Evolutionary conservation across 169 alveolate species (phyloP).

Genomic region (Plasmodium sp.): DNA sequence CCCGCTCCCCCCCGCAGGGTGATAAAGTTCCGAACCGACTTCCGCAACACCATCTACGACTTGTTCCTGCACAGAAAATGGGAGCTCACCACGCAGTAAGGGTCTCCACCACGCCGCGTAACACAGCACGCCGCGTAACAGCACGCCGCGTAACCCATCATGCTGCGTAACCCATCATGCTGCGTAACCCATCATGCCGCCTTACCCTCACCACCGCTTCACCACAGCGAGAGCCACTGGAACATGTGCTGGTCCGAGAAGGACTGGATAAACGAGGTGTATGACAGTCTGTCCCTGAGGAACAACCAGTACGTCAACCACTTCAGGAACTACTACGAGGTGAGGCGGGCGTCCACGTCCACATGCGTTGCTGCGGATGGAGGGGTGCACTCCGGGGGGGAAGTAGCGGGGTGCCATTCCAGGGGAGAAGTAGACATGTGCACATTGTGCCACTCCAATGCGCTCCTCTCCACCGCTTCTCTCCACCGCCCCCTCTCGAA

Average conservation of each 20-base stretch:
- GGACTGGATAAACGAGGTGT: conserved; percentile 93
- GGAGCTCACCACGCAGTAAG: conserved; percentile 86
- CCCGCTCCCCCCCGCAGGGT: conserved; percentile 4
- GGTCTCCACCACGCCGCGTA: conserved; percentile 16
- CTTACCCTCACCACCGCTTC: neutral
- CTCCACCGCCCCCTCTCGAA: neutral
- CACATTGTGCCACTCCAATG: neutral
- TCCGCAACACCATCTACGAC: conserved; percentile 95
- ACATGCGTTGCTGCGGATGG: neutral
- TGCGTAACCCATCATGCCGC: neutral
- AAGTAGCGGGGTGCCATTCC: neutral
- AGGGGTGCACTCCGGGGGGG: too few species aligned
- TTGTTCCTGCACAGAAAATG: conserved; percentile 90
- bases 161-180: neutral
- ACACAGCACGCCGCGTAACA: neutral
- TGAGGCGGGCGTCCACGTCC: neutral
- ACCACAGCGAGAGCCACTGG: conserved; percentile 90
- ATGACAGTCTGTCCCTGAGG: conserved; percentile 90
- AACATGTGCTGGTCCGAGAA: conserved; percentile 95
- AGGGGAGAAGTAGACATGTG: neutral
- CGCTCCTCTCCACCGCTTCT: neutral
- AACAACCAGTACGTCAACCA: conserved; percentile 93
- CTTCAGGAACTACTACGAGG: conserved; percentile 94
- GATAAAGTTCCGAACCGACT: conserved; percentile 91
- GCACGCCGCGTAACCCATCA: too few species aligned